These are phyloP conservation scores for Arthroderma uncinatum DNA, from an alignment of 2,329 filamentous ascomycete genomes.

Conservation along the genomic window DNA sequence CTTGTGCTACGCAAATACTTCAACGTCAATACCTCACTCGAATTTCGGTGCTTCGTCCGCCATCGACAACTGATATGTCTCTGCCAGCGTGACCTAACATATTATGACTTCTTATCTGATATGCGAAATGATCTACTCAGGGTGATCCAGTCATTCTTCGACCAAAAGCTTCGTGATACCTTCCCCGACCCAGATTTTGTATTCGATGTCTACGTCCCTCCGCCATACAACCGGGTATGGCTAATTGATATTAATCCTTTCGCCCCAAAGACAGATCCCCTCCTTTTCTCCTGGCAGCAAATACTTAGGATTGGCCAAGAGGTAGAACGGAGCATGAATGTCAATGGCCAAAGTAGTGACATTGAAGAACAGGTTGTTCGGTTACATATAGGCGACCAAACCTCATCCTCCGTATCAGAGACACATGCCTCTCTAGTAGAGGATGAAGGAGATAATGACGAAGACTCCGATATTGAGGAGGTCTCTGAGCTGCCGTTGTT, in stretches of 20 bases:
- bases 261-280: slow-evolving; percentile 75
- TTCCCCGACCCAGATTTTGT: slow-evolving; percentile 78
- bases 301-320: slow-evolving; percentile 41
- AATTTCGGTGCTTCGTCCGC: slow-evolving; percentile 93
- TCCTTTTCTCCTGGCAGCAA: slow-evolving; percentile 85
- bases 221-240: slow-evolving; percentile 62
- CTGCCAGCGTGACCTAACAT: slow-evolving; percentile 78
- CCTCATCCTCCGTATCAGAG: slow-evolving; percentile 4
- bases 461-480: slow-evolving; percentile 42
- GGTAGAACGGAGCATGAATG: slow-evolving; percentile 16
- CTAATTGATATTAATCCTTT: slow-evolving; percentile 93
- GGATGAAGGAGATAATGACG: slow-evolving; percentile 18
- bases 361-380: slow-evolving; percentile 5
- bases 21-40: slow-evolving; percentile 75
- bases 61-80: slow-evolving; percentile 68
- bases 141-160: slow-evolving; percentile 68
- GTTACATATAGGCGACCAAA: not conserved
- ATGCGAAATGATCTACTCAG: slow-evolving; percentile 56
- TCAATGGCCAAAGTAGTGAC: slow-evolving; percentile 35
- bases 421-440: not conserved
- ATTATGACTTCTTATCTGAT: slow-evolving; percentile 69
- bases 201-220: slow-evolving; percentile 87
- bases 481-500: slow-evolving; percentile 51
- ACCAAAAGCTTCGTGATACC: slow-evolving; percentile 56
- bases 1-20: slow-evolving; percentile 83